A percentile compares a stretch with the other conserved stretches of the same genome.
Conservation (phyloP, 371 early-diverging fungal species). For the Mortierella sp. region DNA sequence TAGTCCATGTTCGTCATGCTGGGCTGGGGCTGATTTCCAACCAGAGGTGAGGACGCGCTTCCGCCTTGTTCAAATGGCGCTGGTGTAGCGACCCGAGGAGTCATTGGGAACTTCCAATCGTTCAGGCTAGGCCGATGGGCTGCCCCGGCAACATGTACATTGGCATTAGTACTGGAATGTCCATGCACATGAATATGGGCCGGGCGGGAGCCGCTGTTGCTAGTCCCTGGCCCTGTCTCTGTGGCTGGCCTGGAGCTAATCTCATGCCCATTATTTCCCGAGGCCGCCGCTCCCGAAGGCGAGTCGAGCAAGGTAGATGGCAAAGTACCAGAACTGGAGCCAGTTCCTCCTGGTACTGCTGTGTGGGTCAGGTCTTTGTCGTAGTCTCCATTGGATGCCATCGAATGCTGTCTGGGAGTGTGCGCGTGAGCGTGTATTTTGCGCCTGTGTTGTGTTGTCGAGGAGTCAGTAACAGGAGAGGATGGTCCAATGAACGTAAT, state of each 20-base stretch:
- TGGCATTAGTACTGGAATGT: too few species aligned
- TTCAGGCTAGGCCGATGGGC: slow-evolving; percentile 46
- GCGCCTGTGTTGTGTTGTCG: too few species aligned
- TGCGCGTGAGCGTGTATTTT: too few species aligned
- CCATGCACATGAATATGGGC: background rate
- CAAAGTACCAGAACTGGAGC: too few species aligned
- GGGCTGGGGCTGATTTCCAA: slow-evolving; percentile 6
- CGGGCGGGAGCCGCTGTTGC: slow-evolving; percentile 1
- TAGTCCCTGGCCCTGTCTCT: background rate
- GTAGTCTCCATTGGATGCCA: slow-evolving; percentile 31
- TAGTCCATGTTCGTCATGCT: slow-evolving; percentile 24
- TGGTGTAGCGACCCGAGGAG: slow-evolving; percentile 47
- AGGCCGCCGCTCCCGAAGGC: background rate
- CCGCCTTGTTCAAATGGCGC: slow-evolving; percentile 19
- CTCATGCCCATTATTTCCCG: too few species aligned
- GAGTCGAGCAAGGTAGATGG: too few species aligned
- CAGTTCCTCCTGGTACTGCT: too few species aligned
- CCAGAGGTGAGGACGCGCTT: background rate
- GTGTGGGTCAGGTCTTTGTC: background rate
- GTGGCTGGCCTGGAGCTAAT: background rate
- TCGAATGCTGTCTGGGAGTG: background rate
- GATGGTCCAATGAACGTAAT: too few species aligned
- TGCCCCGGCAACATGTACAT: slow-evolving; percentile 13
- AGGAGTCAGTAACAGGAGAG: too few species aligned
- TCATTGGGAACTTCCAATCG: slow-evolving; percentile 51